Conservation (phyloP, 1,284 basidiomycete genomes). For the Boletus semigastroideus region DNA sequence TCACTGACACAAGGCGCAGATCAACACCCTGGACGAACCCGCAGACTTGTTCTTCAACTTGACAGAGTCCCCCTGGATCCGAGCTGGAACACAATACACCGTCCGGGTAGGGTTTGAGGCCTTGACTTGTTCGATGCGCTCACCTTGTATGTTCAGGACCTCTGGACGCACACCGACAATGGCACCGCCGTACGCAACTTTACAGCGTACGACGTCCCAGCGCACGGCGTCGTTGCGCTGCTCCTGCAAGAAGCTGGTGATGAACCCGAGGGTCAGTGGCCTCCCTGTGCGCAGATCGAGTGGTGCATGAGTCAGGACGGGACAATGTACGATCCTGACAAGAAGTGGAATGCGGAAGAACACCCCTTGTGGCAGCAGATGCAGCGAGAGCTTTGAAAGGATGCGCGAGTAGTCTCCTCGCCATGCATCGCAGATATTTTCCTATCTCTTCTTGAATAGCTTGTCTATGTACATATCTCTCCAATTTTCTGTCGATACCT, state of each 20-base stretch:
- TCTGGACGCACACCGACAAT: slow-evolving; percentile 69
- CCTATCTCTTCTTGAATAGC: too few relatives aligned
- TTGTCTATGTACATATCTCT: too few relatives aligned
- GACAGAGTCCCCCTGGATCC: slow-evolving; percentile 69
- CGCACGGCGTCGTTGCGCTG: slow-evolving; percentile 70
- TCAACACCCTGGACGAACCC: slow-evolving; percentile 53
- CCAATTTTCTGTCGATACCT: too few relatives aligned
- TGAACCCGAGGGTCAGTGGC: slow-evolving; percentile 54
- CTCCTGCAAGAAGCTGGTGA: slow-evolving; percentile 64
- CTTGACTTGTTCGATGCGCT: slow-evolving; percentile 2
- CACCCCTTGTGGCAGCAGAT: not conserved
- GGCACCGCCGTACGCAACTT: slow-evolving; percentile 64
- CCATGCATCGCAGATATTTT: too few relatives aligned
- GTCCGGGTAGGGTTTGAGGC: slow-evolving; percentile 45
- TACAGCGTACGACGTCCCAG: slow-evolving; percentile 54
- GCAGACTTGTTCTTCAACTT: slow-evolving; percentile 61
- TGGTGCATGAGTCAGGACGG: slow-evolving; percentile 42
- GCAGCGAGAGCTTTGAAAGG: not conserved
- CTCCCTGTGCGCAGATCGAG: slow-evolving; percentile 46
- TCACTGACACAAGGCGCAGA: slow-evolving; percentile 28
- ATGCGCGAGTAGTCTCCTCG: too few relatives aligned
- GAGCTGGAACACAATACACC: slow-evolving; percentile 60
- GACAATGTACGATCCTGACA: slow-evolving; percentile 31
- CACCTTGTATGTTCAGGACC: slow-evolving; percentile 43
- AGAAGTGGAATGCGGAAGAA: slow-evolving; percentile 28